Evolutionary conservation across 305 asterid species (phyloP), one percentile per base, ranked within the genome.

Genomic region (Fraxinus velutina): DNA sequence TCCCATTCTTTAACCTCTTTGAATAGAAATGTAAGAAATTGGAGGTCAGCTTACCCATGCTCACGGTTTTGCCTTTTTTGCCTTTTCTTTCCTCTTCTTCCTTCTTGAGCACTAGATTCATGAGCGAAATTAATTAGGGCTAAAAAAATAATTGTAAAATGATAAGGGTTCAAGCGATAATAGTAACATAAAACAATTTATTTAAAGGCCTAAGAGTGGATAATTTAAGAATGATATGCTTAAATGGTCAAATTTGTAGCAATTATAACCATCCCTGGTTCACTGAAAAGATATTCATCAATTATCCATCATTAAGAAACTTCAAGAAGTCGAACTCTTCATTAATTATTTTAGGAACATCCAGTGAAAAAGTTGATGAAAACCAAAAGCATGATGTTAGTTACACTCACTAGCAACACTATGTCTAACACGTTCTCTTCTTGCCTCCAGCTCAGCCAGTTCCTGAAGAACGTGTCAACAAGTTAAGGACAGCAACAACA

Each of bases 401-500:
- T 77, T 50, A 73, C 22, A 87, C 98, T 90, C 89, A 96, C 99
- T 89, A 79, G 97, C 95, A 89, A 96, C 92, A 84, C 91, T 94
- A 84, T 87, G 88, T 83, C 85, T 91, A 78, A 96, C 91, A 64
- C 87, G 94, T 85, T 92, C 97, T 85, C 99, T 91, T 88, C 95
- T 93, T 80, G 94, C 94, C 85, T 94, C 99, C 68, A 96, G 86
- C 87, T 90, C 94, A 82, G 91, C 92, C 93, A 94, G 86, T 92
- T 96, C 99, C 99, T 95, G 91, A 68, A 75, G 87, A 55, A 77
- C 68, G 89, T 86, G 84, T 73, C 78, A 72, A 42, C 19, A 80
- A 19, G 33, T 33, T 75, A 37, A 80, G 22, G 2, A 73, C 55
- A 33, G 34, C 42, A 52, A 21, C 32, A 64, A 13, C 34, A 66